Conservation (phyloP, 2,329 filamentous ascomycete species). For the Phialocephala subalpina region DNA sequence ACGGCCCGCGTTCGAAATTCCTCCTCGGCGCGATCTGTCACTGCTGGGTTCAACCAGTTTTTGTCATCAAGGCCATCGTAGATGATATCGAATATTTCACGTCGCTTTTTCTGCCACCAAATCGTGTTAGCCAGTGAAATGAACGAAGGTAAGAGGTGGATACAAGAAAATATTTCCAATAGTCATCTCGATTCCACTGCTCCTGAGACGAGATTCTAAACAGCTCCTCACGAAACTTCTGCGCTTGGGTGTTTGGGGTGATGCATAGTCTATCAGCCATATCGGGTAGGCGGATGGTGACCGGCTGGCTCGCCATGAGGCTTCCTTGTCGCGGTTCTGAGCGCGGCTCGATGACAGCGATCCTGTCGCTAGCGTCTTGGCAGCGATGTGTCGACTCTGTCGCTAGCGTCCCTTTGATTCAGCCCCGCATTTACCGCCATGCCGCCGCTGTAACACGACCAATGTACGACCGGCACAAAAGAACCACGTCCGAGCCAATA, state of each 20-base stretch:
- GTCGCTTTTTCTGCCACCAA: not conserved
- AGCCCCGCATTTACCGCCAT: no score
- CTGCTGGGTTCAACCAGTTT: not conserved
- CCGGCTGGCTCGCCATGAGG: no score
- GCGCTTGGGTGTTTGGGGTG: not conserved
- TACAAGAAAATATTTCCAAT: not conserved
- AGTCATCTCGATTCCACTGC: not conserved
- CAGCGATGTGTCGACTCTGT: no score
- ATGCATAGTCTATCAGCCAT: not conserved
- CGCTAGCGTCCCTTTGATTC: no score
- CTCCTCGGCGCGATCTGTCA: not conserved
- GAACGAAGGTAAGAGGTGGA: no score
- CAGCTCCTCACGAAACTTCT: not conserved
- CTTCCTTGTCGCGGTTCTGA: no score
- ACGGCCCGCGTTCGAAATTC: not conserved
- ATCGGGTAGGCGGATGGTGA: no score
- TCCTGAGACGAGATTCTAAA: not conserved
- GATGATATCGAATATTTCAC: not conserved
- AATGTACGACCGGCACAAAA: no score
- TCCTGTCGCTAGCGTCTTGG: no score
- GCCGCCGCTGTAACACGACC: no score
- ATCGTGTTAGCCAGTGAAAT: not conserved
- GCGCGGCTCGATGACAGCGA: no score
- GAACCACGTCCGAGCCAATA: no score
- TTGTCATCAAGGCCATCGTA: not conserved